Percentiles rank a stretch among this genome's conserved stretches.
phyloP scores from a whole-genome alignment of 441 rosid genomes.

The Gossypium davidsonii region DNA sequence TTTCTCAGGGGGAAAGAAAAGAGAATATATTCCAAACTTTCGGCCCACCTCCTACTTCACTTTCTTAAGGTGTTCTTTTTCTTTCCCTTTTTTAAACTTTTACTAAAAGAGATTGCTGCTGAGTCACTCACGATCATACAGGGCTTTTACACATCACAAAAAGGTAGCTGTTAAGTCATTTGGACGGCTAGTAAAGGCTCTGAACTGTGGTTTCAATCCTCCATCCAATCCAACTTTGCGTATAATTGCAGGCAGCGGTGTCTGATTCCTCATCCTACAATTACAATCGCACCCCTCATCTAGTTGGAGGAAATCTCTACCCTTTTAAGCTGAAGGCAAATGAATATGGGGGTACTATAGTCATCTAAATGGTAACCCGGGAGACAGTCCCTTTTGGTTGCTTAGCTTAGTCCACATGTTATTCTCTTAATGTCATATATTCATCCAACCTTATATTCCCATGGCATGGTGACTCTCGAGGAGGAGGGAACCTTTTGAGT shows the following conservation, averaged over 20 bases:
- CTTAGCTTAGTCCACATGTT: constrained; percentile 12
- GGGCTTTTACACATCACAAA: neutral
- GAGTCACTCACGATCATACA: neutral
- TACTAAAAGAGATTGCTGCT: neutral
- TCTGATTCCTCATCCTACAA: constrained; percentile 22
- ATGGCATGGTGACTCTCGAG: neutral
- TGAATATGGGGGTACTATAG: constrained; percentile 17
- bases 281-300: constrained; percentile 13
- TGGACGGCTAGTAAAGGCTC: constrained; percentile 23
- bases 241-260: constrained; percentile 35
- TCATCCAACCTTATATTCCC: constrained; percentile 12
- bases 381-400: constrained; percentile 11
- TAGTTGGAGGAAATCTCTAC: neutral
- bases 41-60: neutral
- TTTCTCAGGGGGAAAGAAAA: neutral
- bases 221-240: constrained; percentile 33
- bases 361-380: neutral
- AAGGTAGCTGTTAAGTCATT: constrained; percentile 4
- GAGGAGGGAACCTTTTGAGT: constrained; percentile 11
- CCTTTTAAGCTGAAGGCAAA: neutral
- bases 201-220: neutral
- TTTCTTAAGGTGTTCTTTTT: neutral
- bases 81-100: neutral
- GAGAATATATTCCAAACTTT: neutral
- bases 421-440: constrained; percentile 15